Evolutionary conservation across 768 basidiomycete species (phyloP), one percentile per base, ranked within the genome.

Genomic region (Clavulina sp.): DNA sequence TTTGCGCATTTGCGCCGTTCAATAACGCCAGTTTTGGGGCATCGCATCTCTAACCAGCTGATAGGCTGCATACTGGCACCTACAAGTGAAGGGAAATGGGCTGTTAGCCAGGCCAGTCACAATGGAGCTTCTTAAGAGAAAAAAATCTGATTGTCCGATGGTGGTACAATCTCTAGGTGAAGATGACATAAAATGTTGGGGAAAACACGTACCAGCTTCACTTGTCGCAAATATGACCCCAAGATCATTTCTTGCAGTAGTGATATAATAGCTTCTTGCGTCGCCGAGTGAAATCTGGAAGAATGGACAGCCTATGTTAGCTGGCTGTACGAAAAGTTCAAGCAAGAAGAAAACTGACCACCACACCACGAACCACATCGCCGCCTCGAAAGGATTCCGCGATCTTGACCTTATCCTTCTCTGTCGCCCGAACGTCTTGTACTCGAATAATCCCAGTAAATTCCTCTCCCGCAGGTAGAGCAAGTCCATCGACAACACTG

Each of bases 11-110:
- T 91, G 53, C 87, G 73, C 58, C 75, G 82, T 63, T 91, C 87
- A 43, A 80, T 68, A 56, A 70, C 74, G 3, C 85, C 84, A 16
- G 85, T 87, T 62, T 77, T 78, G 19, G 83, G 77, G 61, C 85
- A 88, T 21, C 84, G 74, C 87, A 91, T 91, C 63, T 84, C 84
- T 65, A 84, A 78, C 87, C 87, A 91, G 1, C 83, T 86, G 13
- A 86, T 75, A 0, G 87, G 82, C 52, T 84, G 78, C 75, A 91
- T 80, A 23, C 82, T 82, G 6, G 75, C 78, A 50, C 85, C 84
- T 85, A 58, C 30, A 5, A 40, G 29, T 3, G 5, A 34, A 46
- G 3, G 36, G 28, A 38, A 58, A 52, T 48, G 50, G 32, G 5
- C 24, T 43, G 9, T 33, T 19, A 6, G 1, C 13, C 3, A 26